Percentiles rank a stretch among this genome's conserved stretches.
phyloP scores from a whole-genome alignment of 306 rosid genomes.

The Cucumis hystrix region DNA sequence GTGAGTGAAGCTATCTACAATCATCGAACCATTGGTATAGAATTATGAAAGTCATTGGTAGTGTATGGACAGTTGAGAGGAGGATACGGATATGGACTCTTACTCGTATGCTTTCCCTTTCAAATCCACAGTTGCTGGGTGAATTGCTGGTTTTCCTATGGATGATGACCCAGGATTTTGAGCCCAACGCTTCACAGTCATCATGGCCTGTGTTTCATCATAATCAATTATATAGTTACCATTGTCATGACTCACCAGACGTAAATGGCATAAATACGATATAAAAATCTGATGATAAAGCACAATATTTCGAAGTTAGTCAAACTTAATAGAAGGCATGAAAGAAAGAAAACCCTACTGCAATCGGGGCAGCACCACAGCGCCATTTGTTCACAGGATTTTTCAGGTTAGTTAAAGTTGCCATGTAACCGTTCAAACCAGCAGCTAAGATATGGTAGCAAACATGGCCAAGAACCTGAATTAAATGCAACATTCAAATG shows the following conservation, averaged over 20 bases:
- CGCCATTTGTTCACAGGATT: conserved; percentile 84
- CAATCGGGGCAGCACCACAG: conserved; percentile 87
- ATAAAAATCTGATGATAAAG: neutral
- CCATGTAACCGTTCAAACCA: conserved; percentile 88
- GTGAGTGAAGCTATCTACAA: neutral
- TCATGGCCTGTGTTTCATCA: conserved; percentile 56
- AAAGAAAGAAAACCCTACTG: conserved; percentile 32
- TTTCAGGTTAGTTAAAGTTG: conserved; percentile 74
- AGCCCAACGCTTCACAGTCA: conserved; percentile 92
- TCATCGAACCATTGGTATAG: neutral
- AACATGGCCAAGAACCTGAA: conserved; percentile 88
- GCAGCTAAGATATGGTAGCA: conserved; percentile 92
- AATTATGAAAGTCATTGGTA: neutral
- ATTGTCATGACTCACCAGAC: neutral
- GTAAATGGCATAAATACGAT: neutral
- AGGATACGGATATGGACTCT: conserved; percentile 8
- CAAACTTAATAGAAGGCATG: neutral
- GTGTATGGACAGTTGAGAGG: neutral
- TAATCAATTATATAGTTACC: neutral
- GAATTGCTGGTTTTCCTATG: conserved; percentile 92
- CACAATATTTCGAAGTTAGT: neutral
- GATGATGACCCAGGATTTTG: conserved; percentile 67
- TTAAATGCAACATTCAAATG: conserved; percentile 1
- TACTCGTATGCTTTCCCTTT: conserved; percentile 97
- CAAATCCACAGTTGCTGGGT: conserved; percentile 89